Base-by-base conservation (phyloP, 2,329 filamentous ascomycete species). In the Leptographium wingfieldii region DNA sequence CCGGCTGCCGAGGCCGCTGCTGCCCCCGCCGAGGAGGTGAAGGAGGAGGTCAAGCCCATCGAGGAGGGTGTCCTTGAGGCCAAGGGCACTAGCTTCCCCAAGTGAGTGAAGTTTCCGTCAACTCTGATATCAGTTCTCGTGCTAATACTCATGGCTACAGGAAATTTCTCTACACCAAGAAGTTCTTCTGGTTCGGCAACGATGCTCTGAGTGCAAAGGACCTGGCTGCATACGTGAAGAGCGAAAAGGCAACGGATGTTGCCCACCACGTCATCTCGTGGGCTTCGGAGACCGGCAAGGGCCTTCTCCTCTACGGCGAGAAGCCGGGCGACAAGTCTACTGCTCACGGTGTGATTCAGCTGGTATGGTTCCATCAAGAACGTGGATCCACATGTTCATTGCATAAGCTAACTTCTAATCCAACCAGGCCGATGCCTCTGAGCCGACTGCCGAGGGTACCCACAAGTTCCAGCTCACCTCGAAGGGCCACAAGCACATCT, bases 261-360 rank as follows among this genome's bases (percentile, higher is more conserved):
- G 86, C 88, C 63, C 87, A 95, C 77, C 81, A 88, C 66, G 87
- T 87, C 67, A 87, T 85, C 67, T 88, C 94, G 43, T 96, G 94
- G 90, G 90, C 92, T 64, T 85, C 85, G 67, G 85, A 95, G 80
- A 96, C 92, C 62, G 92, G 92, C 73, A 95, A 95, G 80, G 94
- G 94, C 70, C 87, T 97, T 25, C 80, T 97, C 51, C 96, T 95
- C 81, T 88, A 90, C 75, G 86, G 87, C 75, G 91, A 92, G 84
- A 86, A 89, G 74, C 79, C 81, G 58, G 81, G 84, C 69, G 88
- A 95, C 76, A 96, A 95, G 84, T 79, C 83, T 65, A 81, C 82
- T 62, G 92, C 92, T 63, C 80, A 85, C 67, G 87, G 90, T 69
- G 85, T 94, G 68, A 86, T 97, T 73, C 89, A 90, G 75, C 77